phyloP scores from a whole-genome alignment of 2,329 filamentous ascomycete genomes.

The Lachnellula cervina region DNA sequence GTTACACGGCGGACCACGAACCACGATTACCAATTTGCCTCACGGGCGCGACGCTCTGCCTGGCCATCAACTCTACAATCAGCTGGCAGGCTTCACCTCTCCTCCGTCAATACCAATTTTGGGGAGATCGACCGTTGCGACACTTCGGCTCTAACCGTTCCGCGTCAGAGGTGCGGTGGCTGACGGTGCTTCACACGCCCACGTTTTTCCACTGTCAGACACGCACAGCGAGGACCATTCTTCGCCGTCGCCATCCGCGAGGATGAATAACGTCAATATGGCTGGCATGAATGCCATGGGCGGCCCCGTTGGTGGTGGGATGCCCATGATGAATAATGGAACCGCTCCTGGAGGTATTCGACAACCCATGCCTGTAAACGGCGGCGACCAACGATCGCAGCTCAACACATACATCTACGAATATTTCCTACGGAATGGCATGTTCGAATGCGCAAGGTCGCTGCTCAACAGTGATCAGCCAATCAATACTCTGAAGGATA shows the following conservation, averaged over 20 bases:
- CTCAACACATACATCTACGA: conserved; percentile 90
- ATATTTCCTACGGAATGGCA: conserved; percentile 80
- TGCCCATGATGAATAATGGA: conserved; percentile 63
- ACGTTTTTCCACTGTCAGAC: neutral
- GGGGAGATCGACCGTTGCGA: conserved; percentile 17
- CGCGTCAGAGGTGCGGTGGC: conserved; percentile 28
- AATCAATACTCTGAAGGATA: conserved; percentile 63
- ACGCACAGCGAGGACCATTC: neutral
- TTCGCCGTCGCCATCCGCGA: conserved; percentile 24
- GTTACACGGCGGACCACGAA: conserved; percentile 12
- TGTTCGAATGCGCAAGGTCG: conserved; percentile 77
- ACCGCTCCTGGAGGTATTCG: conserved; percentile 32
- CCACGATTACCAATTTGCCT: conserved; percentile 16
- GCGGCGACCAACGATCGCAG: conserved; percentile 44
- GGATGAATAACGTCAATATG: conserved; percentile 46
- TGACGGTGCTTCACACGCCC: conserved; percentile 15
- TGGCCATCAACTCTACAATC: neutral
- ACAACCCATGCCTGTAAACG: conserved; percentile 30
- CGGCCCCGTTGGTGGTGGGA: conserved; percentile 57
- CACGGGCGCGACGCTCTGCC: conserved; percentile 8
- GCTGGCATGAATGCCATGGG: conserved; percentile 62
- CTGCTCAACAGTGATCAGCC: conserved; percentile 63
- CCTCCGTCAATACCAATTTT: neutral
- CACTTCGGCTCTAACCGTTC: conserved; percentile 24
- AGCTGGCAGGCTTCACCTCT: neutral